A percentile compares a stretch with the other conserved stretches of the same genome.
Evolutionary conservation across 129 eudicot species (phyloP).

Genomic region (Kitagawia praeruptora): DNA sequence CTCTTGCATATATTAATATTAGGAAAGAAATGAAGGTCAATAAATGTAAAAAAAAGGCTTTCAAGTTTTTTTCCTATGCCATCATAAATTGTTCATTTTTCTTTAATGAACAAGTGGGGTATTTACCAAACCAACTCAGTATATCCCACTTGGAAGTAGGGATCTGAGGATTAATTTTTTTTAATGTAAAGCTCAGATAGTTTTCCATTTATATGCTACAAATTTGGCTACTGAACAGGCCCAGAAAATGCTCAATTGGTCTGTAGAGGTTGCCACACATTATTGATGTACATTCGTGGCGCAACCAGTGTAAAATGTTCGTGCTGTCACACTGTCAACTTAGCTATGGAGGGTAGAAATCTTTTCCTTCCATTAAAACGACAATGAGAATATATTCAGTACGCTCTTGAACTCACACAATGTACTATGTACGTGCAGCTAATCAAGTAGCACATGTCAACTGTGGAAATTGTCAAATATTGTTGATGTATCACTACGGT

Average conservation of each 20-base stretch:
- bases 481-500: conserved; percentile 73
- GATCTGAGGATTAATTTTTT: neutral
- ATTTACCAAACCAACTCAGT: neutral
- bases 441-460: conserved; percentile 82
- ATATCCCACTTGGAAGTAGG: neutral
- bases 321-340: conserved; percentile 42
- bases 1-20: neutral
- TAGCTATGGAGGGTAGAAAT: conserved; percentile 11
- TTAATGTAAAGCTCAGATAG: neutral
- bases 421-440: conserved; percentile 24
- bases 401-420: neutral
- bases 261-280: conserved; percentile 77
- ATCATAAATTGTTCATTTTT: neutral
- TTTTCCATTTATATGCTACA: neutral
- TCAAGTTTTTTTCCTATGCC: neutral
- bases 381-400: neutral
- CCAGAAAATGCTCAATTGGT: conserved; percentile 82
- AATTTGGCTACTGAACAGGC: conserved; percentile 27
- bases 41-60: neutral
- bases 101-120: neutral
- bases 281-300: conserved; percentile 69
- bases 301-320: conserved; percentile 79
- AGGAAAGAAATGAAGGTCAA: neutral
- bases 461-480: conserved; percentile 64
- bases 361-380: neutral